Evolutionary conservation across 1,284 basidiomycete genomes (phyloP), one percentile per base, ranked within the genome.

Genomic region (Leccinum fuscescens): DNA sequence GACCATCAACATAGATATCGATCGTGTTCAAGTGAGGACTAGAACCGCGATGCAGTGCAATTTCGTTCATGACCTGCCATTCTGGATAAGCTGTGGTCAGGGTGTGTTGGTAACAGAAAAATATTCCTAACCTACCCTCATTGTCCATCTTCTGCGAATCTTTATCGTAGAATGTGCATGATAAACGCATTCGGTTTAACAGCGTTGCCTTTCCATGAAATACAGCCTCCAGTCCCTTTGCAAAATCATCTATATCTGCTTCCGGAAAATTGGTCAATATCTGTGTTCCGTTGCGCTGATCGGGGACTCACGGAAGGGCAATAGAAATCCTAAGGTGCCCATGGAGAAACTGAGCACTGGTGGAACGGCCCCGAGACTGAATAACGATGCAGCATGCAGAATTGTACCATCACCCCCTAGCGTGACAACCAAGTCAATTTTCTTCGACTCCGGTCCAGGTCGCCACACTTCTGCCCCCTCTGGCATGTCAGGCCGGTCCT

Each of bases 51-150:
- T 98, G 96, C 22, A 98, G 79, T 9, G 94, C 88, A 58, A 98
- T 88, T 76, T 98, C 96, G 71, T 98, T 98, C 94, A 98, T 96
- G 37, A 97, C 94, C 75, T 98, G 95, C 86, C 93, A 93, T 64
- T 92, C 94, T 86, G 68, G 57, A 55, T n/a, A 44, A 50, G 35
- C n/a, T 35, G 31, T 27, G 37, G 50, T 55, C 11, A 69, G 56
- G 39, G 20, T 48, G 51, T 33, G 39, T 54, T 29, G 33, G 15
- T 20, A 39, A 20, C 37, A 37, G 37, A 59, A 4, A 35, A 57
- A 35, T 5, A 14, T 29, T n/a, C 27, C 20, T 20, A 33, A 72
- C 80, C 35, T 56, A 88, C 88, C 86, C 69, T 87, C 81, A 22
- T 77, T 78, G 54, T 83, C 81, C 57, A 90, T 85, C 54, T 83